Conservation (phyloP, 441 rosid species). For the Eutrema salsugineum region DNA sequence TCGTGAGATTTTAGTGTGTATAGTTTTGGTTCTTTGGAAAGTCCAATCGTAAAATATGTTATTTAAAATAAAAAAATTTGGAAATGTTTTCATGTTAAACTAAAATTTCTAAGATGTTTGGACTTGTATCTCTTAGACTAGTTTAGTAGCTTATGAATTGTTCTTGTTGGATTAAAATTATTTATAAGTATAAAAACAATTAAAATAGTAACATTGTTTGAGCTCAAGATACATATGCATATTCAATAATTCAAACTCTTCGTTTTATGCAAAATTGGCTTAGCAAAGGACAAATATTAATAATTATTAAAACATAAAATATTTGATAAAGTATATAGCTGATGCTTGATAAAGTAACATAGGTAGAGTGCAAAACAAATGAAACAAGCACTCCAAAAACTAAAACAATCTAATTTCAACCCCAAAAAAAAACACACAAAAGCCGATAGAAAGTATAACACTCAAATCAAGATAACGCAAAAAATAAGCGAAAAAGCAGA, state of each 20-base stretch:
- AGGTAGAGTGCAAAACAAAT: neutral
- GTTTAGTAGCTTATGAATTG: too few relatives aligned
- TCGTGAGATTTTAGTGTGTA: too few relatives aligned
- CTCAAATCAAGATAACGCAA: neutral
- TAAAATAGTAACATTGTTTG: too few relatives aligned
- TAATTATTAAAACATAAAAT: neutral
- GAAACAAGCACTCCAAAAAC: constrained; percentile 2
- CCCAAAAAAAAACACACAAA: neutral
- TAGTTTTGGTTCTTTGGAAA: too few relatives aligned
- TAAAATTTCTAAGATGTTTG: too few relatives aligned
- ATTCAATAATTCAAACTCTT: neutral
- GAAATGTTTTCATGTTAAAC: too few relatives aligned
- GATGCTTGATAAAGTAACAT: neutral
- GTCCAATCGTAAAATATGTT: too few relatives aligned
- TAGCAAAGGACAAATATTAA: neutral
- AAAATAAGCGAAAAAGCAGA: neutral
- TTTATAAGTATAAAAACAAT: too few relatives aligned
- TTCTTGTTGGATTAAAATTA: too few relatives aligned
- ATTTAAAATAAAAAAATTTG: too few relatives aligned
- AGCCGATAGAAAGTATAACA: neutral
- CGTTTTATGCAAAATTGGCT: neutral
- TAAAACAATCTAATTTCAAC: neutral
- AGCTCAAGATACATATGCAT: too few relatives aligned
- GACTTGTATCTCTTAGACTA: too few relatives aligned
- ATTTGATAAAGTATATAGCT: neutral